Evolutionary conservation across 2,329 filamentous ascomycete species (phyloP).

Genomic region (Apiospora phragmitis): DNA sequence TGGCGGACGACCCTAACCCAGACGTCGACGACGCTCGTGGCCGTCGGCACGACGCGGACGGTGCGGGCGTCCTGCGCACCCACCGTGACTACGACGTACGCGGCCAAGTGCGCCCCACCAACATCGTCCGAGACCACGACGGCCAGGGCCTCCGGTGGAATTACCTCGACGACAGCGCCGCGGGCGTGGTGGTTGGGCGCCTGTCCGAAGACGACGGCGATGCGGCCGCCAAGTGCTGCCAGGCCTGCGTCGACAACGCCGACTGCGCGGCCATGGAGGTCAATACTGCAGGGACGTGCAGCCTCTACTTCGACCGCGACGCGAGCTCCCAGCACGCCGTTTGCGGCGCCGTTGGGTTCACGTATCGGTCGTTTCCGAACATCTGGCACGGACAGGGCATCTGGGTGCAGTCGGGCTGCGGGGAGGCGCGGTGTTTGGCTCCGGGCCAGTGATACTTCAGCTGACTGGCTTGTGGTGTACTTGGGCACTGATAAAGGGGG

Average conservation of each 20-base stretch:
- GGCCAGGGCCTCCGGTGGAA: conserved; percentile 21
- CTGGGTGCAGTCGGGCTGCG: conserved; percentile 22
- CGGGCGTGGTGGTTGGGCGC: conserved; percentile 19
- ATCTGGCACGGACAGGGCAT: conserved; percentile 21
- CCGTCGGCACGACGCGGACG: neutral
- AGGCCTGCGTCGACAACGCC: conserved; percentile 28
- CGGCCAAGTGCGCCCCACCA: conserved; percentile 28
- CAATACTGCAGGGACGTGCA: conserved; percentile 18
- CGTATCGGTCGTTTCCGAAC: conserved; percentile 17
- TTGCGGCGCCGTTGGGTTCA: conserved; percentile 22
- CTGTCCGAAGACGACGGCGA: conserved; percentile 19
- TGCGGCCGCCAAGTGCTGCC: conserved; percentile 26
- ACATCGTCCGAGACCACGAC: conserved; percentile 22
- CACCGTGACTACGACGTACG: conserved; percentile 24
- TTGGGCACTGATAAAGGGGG: no score
- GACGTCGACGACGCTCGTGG: neutral
- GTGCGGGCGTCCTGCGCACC: conserved; percentile 17
- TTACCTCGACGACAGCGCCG: conserved; percentile 19
- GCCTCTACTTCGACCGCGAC: conserved; percentile 20
- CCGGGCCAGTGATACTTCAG: neutral
- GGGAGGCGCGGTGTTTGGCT: neutral
- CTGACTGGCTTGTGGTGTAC: no score
- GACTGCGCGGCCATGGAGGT: conserved; percentile 24
- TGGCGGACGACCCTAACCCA: neutral
- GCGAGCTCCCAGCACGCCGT: conserved; percentile 17